Evolutionary conservation across 2,329 filamentous ascomycete genomes (phyloP).

Genomic region (Acrocalymma vagum): DNA sequence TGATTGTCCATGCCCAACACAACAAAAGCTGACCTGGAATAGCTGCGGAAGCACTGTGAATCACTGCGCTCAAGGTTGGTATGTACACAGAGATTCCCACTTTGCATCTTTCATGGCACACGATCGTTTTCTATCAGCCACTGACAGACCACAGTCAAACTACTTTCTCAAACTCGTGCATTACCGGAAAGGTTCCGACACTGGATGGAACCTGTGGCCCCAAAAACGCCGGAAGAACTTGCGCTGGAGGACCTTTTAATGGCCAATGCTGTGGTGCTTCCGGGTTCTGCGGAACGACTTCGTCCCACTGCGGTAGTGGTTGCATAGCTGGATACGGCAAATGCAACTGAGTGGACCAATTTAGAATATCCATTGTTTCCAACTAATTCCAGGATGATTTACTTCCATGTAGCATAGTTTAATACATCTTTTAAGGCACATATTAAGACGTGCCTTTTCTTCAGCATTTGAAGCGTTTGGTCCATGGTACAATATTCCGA

Average conservation of each 20-base stretch:
- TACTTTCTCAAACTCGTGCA: slow-evolving; percentile 18
- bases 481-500: too few relatives aligned
- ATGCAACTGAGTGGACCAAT: too few relatives aligned
- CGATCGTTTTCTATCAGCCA: too few relatives aligned
- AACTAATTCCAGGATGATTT: too few relatives aligned
- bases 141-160: slow-evolving; percentile 13
- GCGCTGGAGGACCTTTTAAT: slow-evolving; percentile 16
- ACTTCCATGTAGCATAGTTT: too few relatives aligned
- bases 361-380: too few relatives aligned
- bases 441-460: too few relatives aligned
- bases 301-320: slow-evolving; percentile 16
- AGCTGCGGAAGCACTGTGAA: slow-evolving; percentile 15
- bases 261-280: slow-evolving; percentile 16
- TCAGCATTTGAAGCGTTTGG: too few relatives aligned
- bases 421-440: too few relatives aligned
- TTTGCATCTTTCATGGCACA: not conserved
- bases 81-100: slow-evolving; percentile 1
- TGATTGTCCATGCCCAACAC: not conserved
- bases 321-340: slow-evolving; percentile 4
- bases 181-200: slow-evolving; percentile 14
- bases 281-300: slow-evolving; percentile 19
- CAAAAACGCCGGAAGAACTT: slow-evolving; percentile 15
- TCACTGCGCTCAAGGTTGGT: slow-evolving; percentile 23
- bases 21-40: not conserved
- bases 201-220: slow-evolving; percentile 16